Evolutionary conservation across 2,329 filamentous ascomycete species (phyloP), one percentile per base, ranked within the genome.

Genomic region (Ceratocystis lukuohia): DNA sequence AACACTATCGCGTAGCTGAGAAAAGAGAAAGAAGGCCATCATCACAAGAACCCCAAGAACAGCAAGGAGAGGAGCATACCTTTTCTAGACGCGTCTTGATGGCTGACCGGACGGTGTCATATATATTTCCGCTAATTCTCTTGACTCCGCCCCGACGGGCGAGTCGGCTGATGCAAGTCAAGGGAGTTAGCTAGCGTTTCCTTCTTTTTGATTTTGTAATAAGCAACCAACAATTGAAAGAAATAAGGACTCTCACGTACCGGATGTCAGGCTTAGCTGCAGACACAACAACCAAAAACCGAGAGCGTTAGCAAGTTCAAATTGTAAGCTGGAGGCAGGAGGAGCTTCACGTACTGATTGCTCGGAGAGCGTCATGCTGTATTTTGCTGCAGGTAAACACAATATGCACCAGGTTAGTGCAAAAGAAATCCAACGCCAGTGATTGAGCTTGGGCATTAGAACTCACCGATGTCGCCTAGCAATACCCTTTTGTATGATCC

Each of bases 141-240:
- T 91, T 91, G 0, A 93, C 86, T 0, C 89, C 89, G 1, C 88
- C 89, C 5, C 89, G 84, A 5, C 89, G 83, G 1, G 89, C 89
- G 0, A 93, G 75, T 50, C 88, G 85, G 70, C 88, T 86, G 64
- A 2, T 28, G 45, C 25, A 59, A 8, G 53, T 28, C 17, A 50
- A 20, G 2, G n/a, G 22, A 17, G 48, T 53, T 53, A 53, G 48
- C 48, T 7, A 22, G 20, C 7, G 3, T 53, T 53, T 8, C 7
- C 25, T 50, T 53, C 12, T 17, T 53, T 53, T 28, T 15, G 8
- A 20, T 25, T 7, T 25, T 50, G 0, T 3, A 30, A 59, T 17
- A 5, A n/a, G 10, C 15, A 59, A 17, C 5, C n/a, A 10, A 7
- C 7, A 17, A 37, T 64, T 10, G 22, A 62, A 59, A 5, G 45